Conservation (phyloP, 768 basidiomycete species). For the Clathrus columnatus region DNA sequence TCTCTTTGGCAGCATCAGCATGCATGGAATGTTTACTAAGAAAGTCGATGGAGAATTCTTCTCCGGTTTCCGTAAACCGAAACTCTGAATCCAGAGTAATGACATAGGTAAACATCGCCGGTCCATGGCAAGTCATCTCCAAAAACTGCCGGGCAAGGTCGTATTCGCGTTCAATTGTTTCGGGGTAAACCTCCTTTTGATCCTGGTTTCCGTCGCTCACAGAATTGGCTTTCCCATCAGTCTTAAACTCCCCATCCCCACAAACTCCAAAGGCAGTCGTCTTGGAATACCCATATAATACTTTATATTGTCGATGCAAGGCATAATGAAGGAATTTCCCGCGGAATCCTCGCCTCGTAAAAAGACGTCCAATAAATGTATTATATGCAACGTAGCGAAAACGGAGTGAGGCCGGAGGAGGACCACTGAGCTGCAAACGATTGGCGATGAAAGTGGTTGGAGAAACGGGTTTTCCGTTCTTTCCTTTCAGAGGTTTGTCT, state of each 20-base stretch:
- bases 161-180: neutral
- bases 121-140: conserved; percentile 34
- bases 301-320: conserved; percentile 32
- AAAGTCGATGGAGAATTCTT: conserved; percentile 34
- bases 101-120: conserved; percentile 35
- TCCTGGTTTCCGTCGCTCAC: neutral
- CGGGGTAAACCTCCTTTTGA: neutral
- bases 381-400: conserved; percentile 32
- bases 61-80: conserved; percentile 39
- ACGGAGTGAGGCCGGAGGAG: conserved; percentile 30
- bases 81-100: conserved; percentile 35
- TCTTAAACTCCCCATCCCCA: conserved; percentile 16
- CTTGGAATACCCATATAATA: conserved; percentile 31
- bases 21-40: conserved; percentile 41
- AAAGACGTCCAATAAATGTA: conserved; percentile 35
- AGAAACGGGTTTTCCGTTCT: conserved; percentile 13
- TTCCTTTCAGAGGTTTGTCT: conserved; percentile 14
- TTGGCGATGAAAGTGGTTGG: conserved; percentile 34
- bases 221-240: conserved; percentile 2
- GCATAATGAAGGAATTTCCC: conserved; percentile 31
- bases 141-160: conserved; percentile 27
- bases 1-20: conserved; percentile 33
- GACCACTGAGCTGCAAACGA: conserved; percentile 35
- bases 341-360: conserved; percentile 27
- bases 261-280: conserved; percentile 27